Evolutionary conservation across 139 green algal genomes (phyloP).

Genomic region (Chlamydomonas eustigma): DNA sequence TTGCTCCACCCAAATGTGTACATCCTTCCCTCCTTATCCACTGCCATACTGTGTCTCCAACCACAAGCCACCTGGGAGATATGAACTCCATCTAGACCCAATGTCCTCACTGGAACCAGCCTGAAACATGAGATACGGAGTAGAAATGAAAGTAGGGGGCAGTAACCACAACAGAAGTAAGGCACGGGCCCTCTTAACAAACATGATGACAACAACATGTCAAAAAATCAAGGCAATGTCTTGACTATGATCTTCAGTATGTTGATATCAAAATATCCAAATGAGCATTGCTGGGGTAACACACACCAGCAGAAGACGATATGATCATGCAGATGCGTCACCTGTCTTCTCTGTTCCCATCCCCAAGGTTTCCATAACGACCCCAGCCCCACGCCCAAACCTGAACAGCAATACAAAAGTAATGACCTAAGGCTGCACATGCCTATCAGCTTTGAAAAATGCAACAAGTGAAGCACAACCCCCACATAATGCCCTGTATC

Average conservation of each 20-base stretch:
- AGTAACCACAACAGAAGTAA: neutral
- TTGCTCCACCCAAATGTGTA: slow-evolving; percentile 89
- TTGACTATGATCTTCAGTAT: neutral
- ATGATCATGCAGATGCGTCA: neutral
- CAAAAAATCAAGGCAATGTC: neutral
- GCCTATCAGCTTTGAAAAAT: no score
- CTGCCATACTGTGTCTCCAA: slow-evolving; percentile 78
- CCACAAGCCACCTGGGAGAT: slow-evolving; percentile 37
- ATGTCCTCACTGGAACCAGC: no score
- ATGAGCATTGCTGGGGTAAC: neutral
- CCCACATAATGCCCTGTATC: no score
- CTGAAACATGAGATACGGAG: neutral
- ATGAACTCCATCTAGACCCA: no score
- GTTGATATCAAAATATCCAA: neutral
- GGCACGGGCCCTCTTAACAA: neutral
- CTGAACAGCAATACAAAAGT: no score
- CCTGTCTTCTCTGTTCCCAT: slow-evolving; percentile 65
- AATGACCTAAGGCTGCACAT: no score
- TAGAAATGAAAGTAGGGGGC: neutral
- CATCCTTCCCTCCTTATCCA: slow-evolving; percentile 55
- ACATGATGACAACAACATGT: neutral
- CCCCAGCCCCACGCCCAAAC: slow-evolving; percentile 81
- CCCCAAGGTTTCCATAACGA: slow-evolving; percentile 82
- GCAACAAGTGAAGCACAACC: no score
- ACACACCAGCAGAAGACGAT: neutral